These are phyloP conservation scores for Cordyceps tenuipes DNA, from an alignment of 2,329 filamentous ascomycete species.

Conservation along the genomic window DNA sequence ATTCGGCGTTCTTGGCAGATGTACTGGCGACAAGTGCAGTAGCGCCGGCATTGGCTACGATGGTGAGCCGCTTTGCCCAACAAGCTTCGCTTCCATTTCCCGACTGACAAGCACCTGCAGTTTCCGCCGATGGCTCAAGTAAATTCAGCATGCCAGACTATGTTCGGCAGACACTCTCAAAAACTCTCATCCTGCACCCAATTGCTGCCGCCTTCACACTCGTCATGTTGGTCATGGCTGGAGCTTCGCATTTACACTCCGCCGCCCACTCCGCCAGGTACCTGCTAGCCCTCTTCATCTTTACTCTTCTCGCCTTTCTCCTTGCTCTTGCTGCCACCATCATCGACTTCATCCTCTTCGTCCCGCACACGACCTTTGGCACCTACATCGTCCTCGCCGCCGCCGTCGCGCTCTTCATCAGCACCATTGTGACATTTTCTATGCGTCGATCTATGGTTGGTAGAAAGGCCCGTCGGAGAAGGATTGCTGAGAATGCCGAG, in stretches of 20 bases:
- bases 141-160: constrained; percentile 48
- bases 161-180: constrained; percentile 60
- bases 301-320: constrained; percentile 77
- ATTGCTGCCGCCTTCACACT: constrained; percentile 81
- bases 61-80: constrained; percentile 46
- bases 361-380: constrained; percentile 89
- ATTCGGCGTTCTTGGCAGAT: constrained; percentile 92
- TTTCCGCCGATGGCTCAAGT: constrained; percentile 21
- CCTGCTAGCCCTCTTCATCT: constrained; percentile 74
- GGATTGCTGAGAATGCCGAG: constrained; percentile 88
- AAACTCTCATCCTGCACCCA: constrained; percentile 86
- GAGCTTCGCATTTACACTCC: constrained; percentile 75
- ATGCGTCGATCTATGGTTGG: constrained; percentile 90
- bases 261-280: constrained; percentile 87
- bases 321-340: constrained; percentile 81
- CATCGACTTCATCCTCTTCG: constrained; percentile 87
- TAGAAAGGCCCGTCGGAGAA: constrained; percentile 84
- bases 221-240: constrained; percentile 72
- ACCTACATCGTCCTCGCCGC: constrained; percentile 88
- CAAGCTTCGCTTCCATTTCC: too few species aligned
- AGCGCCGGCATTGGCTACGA: constrained; percentile 77
- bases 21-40: constrained; percentile 57
- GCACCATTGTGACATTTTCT: constrained; percentile 80
- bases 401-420: constrained; percentile 74
- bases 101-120: constrained; percentile 4